Percentiles rank a stretch among this genome's conserved stretches.
Evolutionary conservation across 331 rosid genomes (phyloP).

Genomic region (Quercus tomentella): DNA sequence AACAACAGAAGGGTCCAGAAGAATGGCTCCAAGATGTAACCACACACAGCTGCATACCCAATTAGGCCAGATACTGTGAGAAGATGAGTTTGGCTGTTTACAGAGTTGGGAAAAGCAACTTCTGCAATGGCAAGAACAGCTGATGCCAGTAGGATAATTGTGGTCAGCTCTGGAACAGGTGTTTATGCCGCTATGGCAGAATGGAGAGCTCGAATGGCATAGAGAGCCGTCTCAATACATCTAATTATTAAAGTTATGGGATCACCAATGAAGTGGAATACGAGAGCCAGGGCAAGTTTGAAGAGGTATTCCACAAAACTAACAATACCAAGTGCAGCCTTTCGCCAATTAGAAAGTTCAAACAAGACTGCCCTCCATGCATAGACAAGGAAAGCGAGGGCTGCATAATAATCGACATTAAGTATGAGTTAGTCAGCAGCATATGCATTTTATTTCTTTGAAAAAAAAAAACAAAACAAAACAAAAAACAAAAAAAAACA

Average conservation of each 20-base stretch:
- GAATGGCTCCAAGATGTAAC: constrained; percentile 73
- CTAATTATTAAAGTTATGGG: constrained; percentile 65
- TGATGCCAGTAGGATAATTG: constrained; percentile 56
- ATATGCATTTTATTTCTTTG: background rate
- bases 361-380: constrained; percentile 92
- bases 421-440: background rate
- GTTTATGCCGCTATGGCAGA: constrained; percentile 69
- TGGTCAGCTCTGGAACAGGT: constrained; percentile 63
- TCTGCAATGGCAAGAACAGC: constrained; percentile 73
- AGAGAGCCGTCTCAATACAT: constrained; percentile 52
- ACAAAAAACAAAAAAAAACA: too few species aligned
- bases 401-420: constrained; percentile 38
- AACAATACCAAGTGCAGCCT: constrained; percentile 35
- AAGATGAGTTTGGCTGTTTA: constrained; percentile 59
- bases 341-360: constrained; percentile 83
- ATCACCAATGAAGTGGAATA: constrained; percentile 69
- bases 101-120: constrained; percentile 60
- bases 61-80: constrained; percentile 67
- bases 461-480: background rate
- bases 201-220: constrained; percentile 60
- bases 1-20: constrained; percentile 78
- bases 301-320: constrained; percentile 49
- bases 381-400: constrained; percentile 62
- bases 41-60: constrained; percentile 76
- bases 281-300: constrained; percentile 50